Percentiles rank a stretch among this genome's conserved stretches.
phyloP scores from a whole-genome alignment of 495 filamentous ascomycete genomes.

The Daldinia childiae region DNA sequence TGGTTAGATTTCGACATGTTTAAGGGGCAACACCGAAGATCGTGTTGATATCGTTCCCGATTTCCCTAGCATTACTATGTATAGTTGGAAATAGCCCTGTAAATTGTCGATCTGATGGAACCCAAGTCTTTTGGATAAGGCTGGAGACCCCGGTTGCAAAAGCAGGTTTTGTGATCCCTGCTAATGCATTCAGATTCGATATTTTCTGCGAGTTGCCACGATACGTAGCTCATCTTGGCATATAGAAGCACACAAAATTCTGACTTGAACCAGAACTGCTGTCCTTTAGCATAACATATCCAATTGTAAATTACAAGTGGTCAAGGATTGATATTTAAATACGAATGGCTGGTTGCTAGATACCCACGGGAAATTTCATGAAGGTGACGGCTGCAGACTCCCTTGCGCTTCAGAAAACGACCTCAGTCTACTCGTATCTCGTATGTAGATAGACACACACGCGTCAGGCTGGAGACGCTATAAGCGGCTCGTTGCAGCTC shows the following conservation, averaged over 20 bases:
- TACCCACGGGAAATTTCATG: constrained; percentile 26
- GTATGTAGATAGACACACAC: neutral
- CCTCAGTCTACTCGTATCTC: neutral
- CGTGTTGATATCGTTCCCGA: constrained; percentile 12
- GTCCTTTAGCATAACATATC: constrained; percentile 3
- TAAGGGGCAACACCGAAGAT: constrained; percentile 1
- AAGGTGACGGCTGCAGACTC: constrained; percentile 7
- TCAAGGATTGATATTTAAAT: constrained; percentile 9
- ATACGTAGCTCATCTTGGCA: constrained; percentile 32
- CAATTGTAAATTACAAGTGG: constrained; percentile 10
- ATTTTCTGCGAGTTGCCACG: constrained; percentile 33
- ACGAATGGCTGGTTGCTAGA: constrained; percentile 22
- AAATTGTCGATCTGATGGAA: constrained; percentile 37
- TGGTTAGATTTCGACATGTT: constrained; percentile 13
- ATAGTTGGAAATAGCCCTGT: constrained; percentile 19
- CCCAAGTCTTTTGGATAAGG: constrained; percentile 29
- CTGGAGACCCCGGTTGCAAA: constrained; percentile 35
- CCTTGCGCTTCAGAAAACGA: neutral
- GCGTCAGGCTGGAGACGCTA: neutral
- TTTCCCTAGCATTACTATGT: constrained; percentile 21
- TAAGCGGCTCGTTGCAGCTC: neutral
- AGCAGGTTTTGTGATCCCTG: constrained; percentile 42
- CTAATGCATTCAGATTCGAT: constrained; percentile 19
- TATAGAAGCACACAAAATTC: constrained; percentile 13
- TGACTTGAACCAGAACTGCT: constrained; percentile 13